Conservation (phyloP, 768 basidiomycete genomes). For the Boletus coccyginus region DNA sequence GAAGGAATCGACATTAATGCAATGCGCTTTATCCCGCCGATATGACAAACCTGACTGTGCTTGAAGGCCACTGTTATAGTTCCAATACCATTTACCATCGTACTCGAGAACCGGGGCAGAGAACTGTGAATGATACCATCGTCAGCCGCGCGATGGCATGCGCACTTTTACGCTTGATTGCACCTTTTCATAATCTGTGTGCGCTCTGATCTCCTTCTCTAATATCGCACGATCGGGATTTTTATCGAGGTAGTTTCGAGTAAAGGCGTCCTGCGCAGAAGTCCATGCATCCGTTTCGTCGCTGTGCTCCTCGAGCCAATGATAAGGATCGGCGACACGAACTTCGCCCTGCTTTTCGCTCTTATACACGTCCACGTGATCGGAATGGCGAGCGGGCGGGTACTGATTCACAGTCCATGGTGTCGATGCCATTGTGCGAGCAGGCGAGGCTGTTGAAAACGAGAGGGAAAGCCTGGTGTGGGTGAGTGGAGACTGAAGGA, state of each 20-base stretch:
- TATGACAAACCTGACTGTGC: conserved; percentile 48
- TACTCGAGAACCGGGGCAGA: conserved; percentile 57
- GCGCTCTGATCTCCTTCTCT: conserved; percentile 54
- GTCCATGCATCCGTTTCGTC: conserved; percentile 68
- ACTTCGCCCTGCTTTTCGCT: conserved; percentile 62
- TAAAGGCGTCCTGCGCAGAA: conserved; percentile 56
- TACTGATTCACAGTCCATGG: conserved; percentile 59
- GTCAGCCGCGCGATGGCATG: not conserved
- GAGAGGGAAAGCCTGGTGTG: not conserved
- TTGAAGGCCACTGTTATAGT: conserved; percentile 74
- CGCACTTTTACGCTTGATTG: not conserved
- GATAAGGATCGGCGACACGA: conserved; percentile 65
- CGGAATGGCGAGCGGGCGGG: conserved; percentile 61
- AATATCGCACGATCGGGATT: conserved; percentile 57
- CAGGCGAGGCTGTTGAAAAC: conserved; percentile 8
- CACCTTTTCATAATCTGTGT: conserved; percentile 52
- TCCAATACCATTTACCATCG: conserved; percentile 80
- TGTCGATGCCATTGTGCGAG: conserved; percentile 37
- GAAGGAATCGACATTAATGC: not conserved
- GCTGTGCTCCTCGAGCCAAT: conserved; percentile 67
- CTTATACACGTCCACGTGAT: conserved; percentile 67
- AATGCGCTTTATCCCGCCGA: not conserved
- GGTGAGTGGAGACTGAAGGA: conserved; percentile 4
- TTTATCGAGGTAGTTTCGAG: conserved; percentile 58
- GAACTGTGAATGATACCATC: conserved; percentile 42